phyloP scores from a whole-genome alignment of 352 stramenopile species.

The Pythium grandisporangium region DNA sequence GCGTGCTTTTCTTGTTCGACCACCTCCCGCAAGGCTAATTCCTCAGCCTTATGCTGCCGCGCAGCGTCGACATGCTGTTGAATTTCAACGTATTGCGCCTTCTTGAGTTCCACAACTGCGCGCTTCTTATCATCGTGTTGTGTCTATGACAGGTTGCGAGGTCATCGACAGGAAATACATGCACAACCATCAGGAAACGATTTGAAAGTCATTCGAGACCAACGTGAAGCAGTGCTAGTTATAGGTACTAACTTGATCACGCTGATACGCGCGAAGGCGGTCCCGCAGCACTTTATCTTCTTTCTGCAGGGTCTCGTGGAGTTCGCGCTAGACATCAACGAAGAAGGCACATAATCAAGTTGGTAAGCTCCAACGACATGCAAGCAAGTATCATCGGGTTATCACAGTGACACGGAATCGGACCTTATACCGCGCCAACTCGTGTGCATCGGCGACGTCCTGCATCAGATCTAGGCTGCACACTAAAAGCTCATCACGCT shows the following conservation, averaged over 20 bases:
- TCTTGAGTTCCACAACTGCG: slow-evolving; percentile 6
- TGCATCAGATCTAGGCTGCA: slow-evolving; percentile 10
- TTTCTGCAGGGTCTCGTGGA: slow-evolving; percentile 6
- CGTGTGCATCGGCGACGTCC: slow-evolving; percentile 1
- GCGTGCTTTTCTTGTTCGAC: slow-evolving; percentile 8
- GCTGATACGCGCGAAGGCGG: slow-evolving; percentile 6
- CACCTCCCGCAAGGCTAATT: slow-evolving; percentile 3
- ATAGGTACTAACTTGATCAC: slow-evolving; percentile 5
- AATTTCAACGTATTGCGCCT: slow-evolving; percentile 9
- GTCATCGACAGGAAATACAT: neutral
- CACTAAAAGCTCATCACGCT: slow-evolving; percentile 7
- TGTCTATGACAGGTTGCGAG: too few species aligned
- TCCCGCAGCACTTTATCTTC: slow-evolving; percentile 8
- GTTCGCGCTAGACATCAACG: slow-evolving; percentile 6
- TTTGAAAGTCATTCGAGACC: too few species aligned
- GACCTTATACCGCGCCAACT: slow-evolving; percentile 12
- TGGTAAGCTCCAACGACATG: too few species aligned
- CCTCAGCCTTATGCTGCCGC: neutral
- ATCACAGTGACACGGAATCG: neutral
- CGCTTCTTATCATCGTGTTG: slow-evolving; percentile 4
- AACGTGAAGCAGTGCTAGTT: neutral
- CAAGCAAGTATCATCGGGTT: neutral
- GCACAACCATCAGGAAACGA: neutral
- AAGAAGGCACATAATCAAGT: too few species aligned
- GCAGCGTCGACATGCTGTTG: slow-evolving; percentile 1